These are phyloP conservation scores for Leccinum arenicola DNA, from an alignment of 768 basidiomycete species.

Conservation along the genomic window DNA sequence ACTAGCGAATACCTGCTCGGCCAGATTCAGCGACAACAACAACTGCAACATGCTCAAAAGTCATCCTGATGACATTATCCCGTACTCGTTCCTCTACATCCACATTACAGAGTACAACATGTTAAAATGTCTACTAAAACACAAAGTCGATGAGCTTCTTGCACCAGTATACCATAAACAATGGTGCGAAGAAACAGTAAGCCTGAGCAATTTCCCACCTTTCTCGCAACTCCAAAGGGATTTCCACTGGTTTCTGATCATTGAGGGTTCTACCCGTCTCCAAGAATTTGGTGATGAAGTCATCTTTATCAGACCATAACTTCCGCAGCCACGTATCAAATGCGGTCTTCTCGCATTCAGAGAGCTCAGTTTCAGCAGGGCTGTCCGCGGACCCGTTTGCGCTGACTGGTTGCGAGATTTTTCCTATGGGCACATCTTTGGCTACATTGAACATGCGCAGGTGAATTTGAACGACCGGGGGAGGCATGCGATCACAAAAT, in stretches of 20 bases:
- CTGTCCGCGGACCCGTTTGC: constrained; percentile 29
- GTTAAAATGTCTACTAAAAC: constrained; percentile 13
- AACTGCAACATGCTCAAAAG: constrained; percentile 40
- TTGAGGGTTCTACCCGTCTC: constrained; percentile 46
- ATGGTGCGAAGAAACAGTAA: constrained; percentile 70
- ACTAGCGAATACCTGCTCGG: constrained; percentile 79
- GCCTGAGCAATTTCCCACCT: constrained; percentile 60
- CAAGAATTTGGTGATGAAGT: constrained; percentile 64
- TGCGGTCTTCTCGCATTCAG: constrained; percentile 51
- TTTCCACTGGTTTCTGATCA: constrained; percentile 37
- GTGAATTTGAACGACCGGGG: constrained; percentile 86
- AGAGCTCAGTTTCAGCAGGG: constrained; percentile 46
- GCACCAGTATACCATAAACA: constrained; percentile 48
- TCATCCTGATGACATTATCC: constrained; percentile 1
- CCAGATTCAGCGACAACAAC: constrained; percentile 50
- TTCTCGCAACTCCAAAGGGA: constrained; percentile 58
- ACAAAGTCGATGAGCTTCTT: constrained; percentile 31
- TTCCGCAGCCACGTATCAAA: constrained; percentile 86
- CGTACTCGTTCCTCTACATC: constrained; percentile 1
- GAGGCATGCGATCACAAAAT: constrained; percentile 76
- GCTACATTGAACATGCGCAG: constrained; percentile 74
- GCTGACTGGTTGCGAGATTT: constrained; percentile 39
- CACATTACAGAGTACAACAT: constrained; percentile 11
- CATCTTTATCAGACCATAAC: constrained; percentile 86
- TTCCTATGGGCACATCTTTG: constrained; percentile 66